Evolutionary conservation across 352 stramenopile genomes (phyloP), one percentile per base, ranked within the genome.

Genomic region (Pythium volutum): DNA sequence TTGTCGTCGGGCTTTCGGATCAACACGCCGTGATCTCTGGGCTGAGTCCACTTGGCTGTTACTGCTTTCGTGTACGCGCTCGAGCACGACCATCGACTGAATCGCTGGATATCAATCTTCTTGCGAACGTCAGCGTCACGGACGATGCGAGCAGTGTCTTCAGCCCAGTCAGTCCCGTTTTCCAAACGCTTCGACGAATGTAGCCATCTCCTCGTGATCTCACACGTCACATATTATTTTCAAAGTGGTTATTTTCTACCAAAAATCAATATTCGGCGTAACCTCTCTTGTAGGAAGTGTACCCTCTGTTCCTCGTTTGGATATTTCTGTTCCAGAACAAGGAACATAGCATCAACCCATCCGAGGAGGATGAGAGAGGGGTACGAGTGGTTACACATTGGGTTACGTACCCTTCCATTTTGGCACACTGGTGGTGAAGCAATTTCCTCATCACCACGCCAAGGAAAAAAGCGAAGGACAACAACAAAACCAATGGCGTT

Each of bases 1-100:
- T 72, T 31, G 20, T 36, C 18, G 16, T 11, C 12, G 23, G 22
- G 0, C 29, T 50, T 8, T 7, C 3, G 0, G 25, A 67, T 22
- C 46, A 54, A 29, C 36, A 52, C 18, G 49, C 67, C 15, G 26
- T 56, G 41, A 60, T 71, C 58, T 71, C 49, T 43, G 59, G 48
- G 26, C 55, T 72, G 22, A 47, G 10, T 18, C 65, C 65, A 20
- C 53, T 77, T 0, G 57, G 56, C 2, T 74, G 62, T 45, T 76
- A 76, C 54, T 70, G 65, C 49, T 73, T 76, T 33, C 69, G 69
- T 16, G 61, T 76, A 10, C 61, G 66, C 12, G 67, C 69, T 23
- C 53, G 53, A 29, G 29, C 27, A 27, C 18, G 27, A 41, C 11
- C 45, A 23, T 7, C 23, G 15, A 11, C 45, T 36, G 23, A n/a